These are phyloP conservation scores for Solanum phureja DNA, from an alignment of 257 asterid species.

Conservation along the genomic window DNA sequence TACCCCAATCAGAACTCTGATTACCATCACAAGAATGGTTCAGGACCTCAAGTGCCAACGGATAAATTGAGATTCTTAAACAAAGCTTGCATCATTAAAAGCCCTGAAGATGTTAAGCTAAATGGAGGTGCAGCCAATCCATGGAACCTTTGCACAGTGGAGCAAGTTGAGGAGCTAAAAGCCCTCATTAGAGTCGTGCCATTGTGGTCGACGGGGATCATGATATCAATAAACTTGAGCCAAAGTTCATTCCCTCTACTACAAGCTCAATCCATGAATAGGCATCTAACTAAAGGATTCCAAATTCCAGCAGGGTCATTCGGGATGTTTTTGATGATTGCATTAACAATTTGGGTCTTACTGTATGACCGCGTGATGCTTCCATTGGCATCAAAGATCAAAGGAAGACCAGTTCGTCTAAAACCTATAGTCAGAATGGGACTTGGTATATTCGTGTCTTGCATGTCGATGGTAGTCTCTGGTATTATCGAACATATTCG, in stretches of 20 bases:
- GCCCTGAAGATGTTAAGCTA: conserved; percentile 4
- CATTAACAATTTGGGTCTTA: conserved; percentile 34
- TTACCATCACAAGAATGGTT: conserved; percentile 34
- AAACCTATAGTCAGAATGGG: conserved; percentile 51
- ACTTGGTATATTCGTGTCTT: conserved; percentile 34
- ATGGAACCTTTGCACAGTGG: conserved; percentile 25
- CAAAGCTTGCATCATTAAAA: conserved; percentile 20
- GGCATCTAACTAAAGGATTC: not conserved
- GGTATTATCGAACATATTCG: conserved; percentile 41
- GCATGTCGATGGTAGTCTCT: conserved; percentile 35
- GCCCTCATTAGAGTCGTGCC: conserved; percentile 18
- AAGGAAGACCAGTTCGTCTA: conserved; percentile 27
- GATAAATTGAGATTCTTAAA: conserved; percentile 31
- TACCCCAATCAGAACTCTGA: conserved; percentile 9
- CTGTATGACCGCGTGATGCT: conserved; percentile 39
- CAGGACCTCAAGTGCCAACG: conserved; percentile 3
- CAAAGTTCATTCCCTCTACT: not conserved
- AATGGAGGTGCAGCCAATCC: conserved; percentile 12
- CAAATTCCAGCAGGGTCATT: conserved; percentile 1
- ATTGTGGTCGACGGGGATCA: conserved; percentile 13
- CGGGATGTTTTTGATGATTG: conserved; percentile 8
- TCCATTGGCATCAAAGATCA: conserved; percentile 37
- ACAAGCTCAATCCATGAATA: conserved; percentile 3
- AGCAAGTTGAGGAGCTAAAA: conserved; percentile 31
- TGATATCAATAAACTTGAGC: not conserved